A percentile compares a stretch with the other conserved stretches of the same genome.
These are phyloP conservation scores for Apiotrichum veenhuisii DNA, from an alignment of 1,284 basidiomycete genomes.

Conservation along the genomic window DNA sequence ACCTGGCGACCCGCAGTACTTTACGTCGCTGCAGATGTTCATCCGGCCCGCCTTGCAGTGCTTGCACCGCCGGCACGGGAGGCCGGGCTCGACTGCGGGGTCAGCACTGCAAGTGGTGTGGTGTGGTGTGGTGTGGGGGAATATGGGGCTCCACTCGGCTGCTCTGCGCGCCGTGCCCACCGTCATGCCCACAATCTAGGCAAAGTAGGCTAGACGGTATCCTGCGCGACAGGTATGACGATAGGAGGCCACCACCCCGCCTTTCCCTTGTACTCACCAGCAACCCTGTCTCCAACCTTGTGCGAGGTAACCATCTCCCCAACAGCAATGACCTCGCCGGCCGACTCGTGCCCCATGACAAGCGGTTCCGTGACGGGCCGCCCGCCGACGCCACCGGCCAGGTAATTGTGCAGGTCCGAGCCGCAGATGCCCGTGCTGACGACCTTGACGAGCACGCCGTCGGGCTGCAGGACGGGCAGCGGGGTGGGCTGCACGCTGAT, in stretches of 20 bases:
- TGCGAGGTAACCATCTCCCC: conserved; percentile 44
- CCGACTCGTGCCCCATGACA: conserved; percentile 49
- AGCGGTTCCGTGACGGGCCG: conserved; percentile 45
- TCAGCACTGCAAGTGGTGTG: neutral
- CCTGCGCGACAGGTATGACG: too few species aligned
- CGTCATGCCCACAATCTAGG: too few species aligned
- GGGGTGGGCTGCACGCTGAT: conserved; percentile 34
- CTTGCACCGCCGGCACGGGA: conserved; percentile 50
- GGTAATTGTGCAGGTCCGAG: conserved; percentile 43
- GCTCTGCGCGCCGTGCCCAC: too few species aligned
- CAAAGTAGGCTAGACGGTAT: too few species aligned
- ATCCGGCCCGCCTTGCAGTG: conserved; percentile 66
- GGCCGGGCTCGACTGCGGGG: conserved; percentile 57
- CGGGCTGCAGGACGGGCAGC: conserved; percentile 43
- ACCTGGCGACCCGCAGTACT: conserved; percentile 44
- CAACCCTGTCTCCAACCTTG: conserved; percentile 52
- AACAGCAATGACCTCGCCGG: conserved; percentile 46
- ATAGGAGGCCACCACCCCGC: too few species aligned
- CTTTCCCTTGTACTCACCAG: conserved; percentile 39
- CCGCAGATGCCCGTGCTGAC: conserved; percentile 46
- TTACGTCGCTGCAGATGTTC: conserved; percentile 52
- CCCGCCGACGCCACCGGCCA: conserved; percentile 44
- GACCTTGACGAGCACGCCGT: conserved; percentile 45
- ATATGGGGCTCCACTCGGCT: too few species aligned
- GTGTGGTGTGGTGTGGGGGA: too few species aligned